These are phyloP conservation scores for Litchi chinensis DNA, from an alignment of 345 rosid species.

Conservation along the genomic window DNA sequence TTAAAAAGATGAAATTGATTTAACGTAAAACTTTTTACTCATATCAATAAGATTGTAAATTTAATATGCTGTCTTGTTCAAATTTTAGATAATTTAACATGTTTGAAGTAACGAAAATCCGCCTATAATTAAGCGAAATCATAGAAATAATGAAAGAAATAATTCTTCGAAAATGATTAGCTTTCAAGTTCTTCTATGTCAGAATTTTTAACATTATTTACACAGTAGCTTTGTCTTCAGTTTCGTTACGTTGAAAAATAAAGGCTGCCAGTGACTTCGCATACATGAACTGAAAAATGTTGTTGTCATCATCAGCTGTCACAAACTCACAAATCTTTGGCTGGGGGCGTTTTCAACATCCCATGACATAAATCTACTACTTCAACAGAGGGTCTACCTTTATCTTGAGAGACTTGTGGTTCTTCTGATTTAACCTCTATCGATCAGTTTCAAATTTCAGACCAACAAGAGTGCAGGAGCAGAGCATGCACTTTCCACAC, in stretches of 20 bases:
- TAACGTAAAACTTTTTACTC: too few species aligned
- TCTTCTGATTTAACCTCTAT: neutral
- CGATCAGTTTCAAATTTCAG: neutral
- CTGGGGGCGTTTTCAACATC: slow-evolving; percentile 5
- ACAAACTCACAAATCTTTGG: neutral
- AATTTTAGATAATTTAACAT: too few species aligned
- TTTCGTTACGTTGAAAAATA: neutral
- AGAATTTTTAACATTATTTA: neutral
- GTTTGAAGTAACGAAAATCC: neutral
- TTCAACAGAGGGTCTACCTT: slow-evolving; percentile 6
- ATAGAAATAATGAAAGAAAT: neutral
- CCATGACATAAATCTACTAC: neutral
- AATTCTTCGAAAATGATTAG: neutral
- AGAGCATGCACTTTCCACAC: neutral
- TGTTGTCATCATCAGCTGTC: neutral
- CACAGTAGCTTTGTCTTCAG: neutral
- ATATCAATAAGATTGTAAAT: too few species aligned
- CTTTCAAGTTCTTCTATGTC: too few species aligned
- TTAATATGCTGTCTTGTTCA: too few species aligned
- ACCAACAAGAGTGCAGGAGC: neutral
- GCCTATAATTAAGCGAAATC: neutral
- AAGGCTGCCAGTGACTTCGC: neutral
- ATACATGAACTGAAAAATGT: neutral
- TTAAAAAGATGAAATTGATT: too few species aligned
- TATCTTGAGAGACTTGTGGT: neutral